Evolutionary conservation across 129 eudicot species (phyloP).

Genomic region (Flaveria bidentis): DNA sequence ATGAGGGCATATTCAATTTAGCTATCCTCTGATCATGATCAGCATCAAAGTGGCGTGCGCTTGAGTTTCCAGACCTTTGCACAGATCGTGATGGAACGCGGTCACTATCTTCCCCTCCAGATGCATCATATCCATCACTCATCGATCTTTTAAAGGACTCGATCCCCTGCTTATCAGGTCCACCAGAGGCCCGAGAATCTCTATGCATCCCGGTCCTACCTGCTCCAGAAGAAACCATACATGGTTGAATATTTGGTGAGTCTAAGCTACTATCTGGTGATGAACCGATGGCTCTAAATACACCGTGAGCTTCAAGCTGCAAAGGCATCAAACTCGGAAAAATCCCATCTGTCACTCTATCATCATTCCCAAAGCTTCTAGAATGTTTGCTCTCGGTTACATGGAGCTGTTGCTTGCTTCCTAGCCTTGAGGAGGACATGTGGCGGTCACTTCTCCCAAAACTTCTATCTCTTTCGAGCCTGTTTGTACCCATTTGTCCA

Average conservation of each 20-base stretch:
- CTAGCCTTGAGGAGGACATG: conserved; percentile 42
- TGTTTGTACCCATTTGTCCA: conserved; percentile 24
- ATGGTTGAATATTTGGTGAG: conserved; percentile 78
- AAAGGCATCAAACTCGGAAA: conserved; percentile 56
- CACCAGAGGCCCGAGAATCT: conserved; percentile 34
- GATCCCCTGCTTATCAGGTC: conserved; percentile 37
- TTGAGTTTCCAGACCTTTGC: conserved; percentile 58
- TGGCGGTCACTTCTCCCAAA: conserved; percentile 64
- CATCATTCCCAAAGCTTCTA: conserved; percentile 24
- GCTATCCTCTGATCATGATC: conserved; percentile 44
- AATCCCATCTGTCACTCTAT: conserved; percentile 18
- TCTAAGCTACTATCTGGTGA: conserved; percentile 92
- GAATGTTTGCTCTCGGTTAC: conserved; percentile 46
- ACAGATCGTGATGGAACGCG: conserved; percentile 57
- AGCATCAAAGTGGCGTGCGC: conserved; percentile 56
- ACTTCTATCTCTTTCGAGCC: conserved; percentile 56
- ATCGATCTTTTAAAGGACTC: conserved; percentile 63
- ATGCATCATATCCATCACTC: conserved; percentile 94
- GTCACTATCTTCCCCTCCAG: conserved; percentile 99
- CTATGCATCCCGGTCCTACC: conserved; percentile 48
- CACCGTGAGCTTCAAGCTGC: conserved; percentile 62
- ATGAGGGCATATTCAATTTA: conserved; percentile 27
- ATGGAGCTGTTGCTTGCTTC: conserved; percentile 47
- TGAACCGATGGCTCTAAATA: conserved; percentile 53
- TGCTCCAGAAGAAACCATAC: conserved; percentile 57